These are phyloP conservation scores for Pyracantha coccinea DNA, from an alignment of 331 rosid species.

Conservation along the genomic window DNA sequence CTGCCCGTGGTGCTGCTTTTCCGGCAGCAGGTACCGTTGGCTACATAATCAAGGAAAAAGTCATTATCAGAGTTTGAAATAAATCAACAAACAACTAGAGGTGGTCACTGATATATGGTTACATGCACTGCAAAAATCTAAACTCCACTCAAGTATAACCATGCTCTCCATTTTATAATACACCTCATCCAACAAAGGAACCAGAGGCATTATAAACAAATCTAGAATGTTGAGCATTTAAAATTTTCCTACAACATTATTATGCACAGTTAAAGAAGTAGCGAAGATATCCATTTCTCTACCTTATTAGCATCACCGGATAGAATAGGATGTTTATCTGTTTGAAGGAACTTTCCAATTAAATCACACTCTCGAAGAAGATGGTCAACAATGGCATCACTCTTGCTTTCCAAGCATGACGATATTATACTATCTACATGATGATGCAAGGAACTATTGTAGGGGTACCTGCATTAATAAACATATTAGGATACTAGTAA, in stretches of 20 bases:
- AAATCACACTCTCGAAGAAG: constrained; percentile 81
- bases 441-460: constrained; percentile 81
- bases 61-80: constrained; percentile 10
- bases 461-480: constrained; percentile 73
- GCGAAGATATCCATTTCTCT: constrained; percentile 14
- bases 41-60: constrained; percentile 41
- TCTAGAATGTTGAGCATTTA: constrained; percentile 1
- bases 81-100: background rate
- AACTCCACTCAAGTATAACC: background rate
- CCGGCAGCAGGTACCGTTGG: constrained; percentile 64
- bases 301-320: constrained; percentile 60
- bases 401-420: constrained; percentile 88
- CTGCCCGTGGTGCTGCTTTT: constrained; percentile 60
- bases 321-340: constrained; percentile 60
- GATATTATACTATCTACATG: constrained; percentile 81
- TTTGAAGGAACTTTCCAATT: constrained; percentile 64
- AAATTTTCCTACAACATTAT: background rate
- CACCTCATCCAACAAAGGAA: constrained; percentile 3
- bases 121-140: constrained; percentile 5
- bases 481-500: background rate
- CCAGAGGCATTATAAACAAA: background rate
- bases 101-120: background rate
- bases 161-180: background rate
- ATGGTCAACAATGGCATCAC: constrained; percentile 56
- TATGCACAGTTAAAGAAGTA: background rate